Conservation (phyloP, 2,329 filamentous ascomycete genomes). For the Penicillium digitatum region DNA sequence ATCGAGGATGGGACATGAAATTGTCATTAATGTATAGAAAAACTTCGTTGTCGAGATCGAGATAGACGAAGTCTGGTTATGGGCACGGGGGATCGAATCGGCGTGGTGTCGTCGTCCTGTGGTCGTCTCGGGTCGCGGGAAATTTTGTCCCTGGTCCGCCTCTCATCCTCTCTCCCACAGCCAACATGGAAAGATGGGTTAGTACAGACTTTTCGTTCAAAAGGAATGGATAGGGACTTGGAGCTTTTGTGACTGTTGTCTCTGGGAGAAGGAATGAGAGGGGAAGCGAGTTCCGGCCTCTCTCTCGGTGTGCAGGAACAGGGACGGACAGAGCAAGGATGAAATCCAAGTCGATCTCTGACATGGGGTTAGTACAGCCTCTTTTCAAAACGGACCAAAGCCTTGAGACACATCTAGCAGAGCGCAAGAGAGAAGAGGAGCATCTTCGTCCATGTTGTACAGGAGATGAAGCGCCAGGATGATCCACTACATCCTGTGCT, state of each 20-base stretch:
- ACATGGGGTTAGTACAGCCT: background rate
- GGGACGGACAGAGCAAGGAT: background rate
- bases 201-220: background rate
- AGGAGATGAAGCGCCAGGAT: background rate
- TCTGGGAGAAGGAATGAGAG: background rate
- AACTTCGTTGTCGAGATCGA: background rate
- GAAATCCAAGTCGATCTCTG: background rate
- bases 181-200: background rate
- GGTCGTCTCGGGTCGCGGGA: background rate
- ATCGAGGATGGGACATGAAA: background rate
- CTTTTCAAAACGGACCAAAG: background rate
- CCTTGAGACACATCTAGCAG: background rate
- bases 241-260: background rate
- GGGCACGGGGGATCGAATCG: background rate
- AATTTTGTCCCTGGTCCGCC: background rate
- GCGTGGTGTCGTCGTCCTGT: background rate
- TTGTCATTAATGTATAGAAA: background rate
- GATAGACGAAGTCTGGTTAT: background rate
- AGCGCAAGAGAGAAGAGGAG: background rate
- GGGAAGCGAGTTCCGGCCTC: background rate
- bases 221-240: background rate
- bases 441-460: background rate
- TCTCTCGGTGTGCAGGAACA: background rate
- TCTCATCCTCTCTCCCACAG: background rate
- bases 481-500: slow-evolving; percentile 9